Percentiles rank a stretch among this genome's conserved stretches.
Evolutionary conservation across 73 alveolate species (phyloP).

Genomic region (Tetrahymena borealis): DNA sequence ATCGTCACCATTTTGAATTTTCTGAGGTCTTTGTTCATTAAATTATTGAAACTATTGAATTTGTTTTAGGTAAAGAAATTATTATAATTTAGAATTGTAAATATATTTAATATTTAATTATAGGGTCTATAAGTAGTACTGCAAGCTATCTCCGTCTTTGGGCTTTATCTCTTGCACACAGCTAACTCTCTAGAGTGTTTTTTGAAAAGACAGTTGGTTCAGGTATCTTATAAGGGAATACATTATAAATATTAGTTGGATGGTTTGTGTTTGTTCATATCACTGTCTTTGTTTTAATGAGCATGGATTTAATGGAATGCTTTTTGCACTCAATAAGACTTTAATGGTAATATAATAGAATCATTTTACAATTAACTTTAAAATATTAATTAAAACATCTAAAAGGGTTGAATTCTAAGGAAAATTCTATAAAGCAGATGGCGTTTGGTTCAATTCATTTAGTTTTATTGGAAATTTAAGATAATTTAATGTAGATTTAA

Average conservation of each 20-base stretch:
- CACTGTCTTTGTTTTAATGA: constrained; percentile 81
- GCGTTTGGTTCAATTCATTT: background rate
- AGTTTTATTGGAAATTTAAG: background rate
- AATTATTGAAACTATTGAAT: constrained; percentile 92
- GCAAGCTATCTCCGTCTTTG: constrained; percentile 97
- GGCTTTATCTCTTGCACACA: constrained; percentile 98
- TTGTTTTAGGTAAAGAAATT: constrained; percentile 81
- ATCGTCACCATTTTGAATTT: constrained; percentile 50
- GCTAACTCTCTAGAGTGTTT: constrained; percentile 91
- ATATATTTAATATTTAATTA: background rate
- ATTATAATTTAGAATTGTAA: background rate
- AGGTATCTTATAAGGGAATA: constrained; percentile 48
- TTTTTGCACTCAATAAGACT: constrained; percentile 93
- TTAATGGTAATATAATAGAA: constrained; percentile 99
- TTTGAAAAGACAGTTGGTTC: constrained; percentile 78
- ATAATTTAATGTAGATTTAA: background rate
- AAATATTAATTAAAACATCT: constrained; percentile 54
- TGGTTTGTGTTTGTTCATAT: constrained; percentile 76
- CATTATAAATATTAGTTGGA: constrained; percentile 56
- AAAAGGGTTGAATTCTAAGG: background rate
- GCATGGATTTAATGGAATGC: constrained; percentile 97
- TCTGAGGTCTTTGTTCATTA: constrained; percentile 83
- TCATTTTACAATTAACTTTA: constrained; percentile 90
- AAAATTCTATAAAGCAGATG: background rate
- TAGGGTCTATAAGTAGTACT: constrained; percentile 90